Percentiles rank a stretch among this genome's conserved stretches.
These are phyloP conservation scores for Herpetomonas samuelpessoai DNA, from an alignment of 208 protist species.

Conservation along the genomic window DNA sequence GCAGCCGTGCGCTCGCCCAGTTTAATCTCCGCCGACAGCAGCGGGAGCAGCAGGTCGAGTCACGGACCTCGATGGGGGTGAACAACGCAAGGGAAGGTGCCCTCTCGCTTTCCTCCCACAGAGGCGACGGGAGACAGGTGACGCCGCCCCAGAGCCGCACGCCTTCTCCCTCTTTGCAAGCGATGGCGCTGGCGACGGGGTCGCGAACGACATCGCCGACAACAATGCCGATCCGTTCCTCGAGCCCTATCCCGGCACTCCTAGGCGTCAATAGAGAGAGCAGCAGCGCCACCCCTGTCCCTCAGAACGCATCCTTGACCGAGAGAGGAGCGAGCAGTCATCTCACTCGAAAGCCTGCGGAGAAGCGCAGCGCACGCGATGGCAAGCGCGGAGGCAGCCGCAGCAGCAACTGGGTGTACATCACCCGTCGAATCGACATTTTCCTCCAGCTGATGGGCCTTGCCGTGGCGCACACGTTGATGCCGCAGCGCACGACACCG, in stretches of 20 bases:
- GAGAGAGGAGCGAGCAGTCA: too few relatives aligned
- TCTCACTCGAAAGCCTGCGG: too few relatives aligned
- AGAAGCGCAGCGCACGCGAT: too few relatives aligned
- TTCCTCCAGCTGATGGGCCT: constrained; percentile 53
- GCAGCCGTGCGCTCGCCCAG: constrained; percentile 3
- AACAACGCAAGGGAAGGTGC: not conserved
- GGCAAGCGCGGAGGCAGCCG: not conserved
- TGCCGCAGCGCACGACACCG: not conserved
- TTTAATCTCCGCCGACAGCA: not conserved
- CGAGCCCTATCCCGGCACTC: too few relatives aligned
- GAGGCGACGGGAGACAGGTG: too few relatives aligned
- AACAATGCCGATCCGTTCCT: too few relatives aligned
- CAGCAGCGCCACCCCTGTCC: too few relatives aligned
- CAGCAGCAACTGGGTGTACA: constrained; percentile 42
- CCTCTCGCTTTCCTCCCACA: too few relatives aligned
- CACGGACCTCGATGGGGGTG: not conserved
- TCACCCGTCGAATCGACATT: constrained; percentile 33
- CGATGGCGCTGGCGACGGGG: not conserved
- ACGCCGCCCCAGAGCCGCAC: too few relatives aligned
- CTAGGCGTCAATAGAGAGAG: too few relatives aligned
- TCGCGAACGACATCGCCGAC: not conserved
- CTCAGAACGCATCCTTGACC: too few relatives aligned
- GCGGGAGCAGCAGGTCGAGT: not conserved
- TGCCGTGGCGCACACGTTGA: constrained; percentile 38
- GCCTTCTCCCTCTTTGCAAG: not conserved